A percentile compares a stretch with the other conserved stretches of the same genome.
phyloP scores from a whole-genome alignment of 495 filamentous ascomycete genomes.

The Penicillium manginii region DNA sequence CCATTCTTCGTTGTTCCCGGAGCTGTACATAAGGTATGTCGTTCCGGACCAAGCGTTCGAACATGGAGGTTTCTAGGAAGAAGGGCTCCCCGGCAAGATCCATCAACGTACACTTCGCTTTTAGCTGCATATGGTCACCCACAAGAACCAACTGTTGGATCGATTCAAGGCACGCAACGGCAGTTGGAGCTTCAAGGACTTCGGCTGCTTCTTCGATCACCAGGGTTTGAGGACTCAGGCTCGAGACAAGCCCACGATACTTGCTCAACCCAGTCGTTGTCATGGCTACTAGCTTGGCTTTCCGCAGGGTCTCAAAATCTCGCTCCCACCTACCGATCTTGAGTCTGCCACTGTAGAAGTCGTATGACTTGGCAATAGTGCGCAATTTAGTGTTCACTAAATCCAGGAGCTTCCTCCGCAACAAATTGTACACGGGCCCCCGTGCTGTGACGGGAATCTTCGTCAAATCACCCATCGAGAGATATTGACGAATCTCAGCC shows the following conservation, averaged over 20 bases:
- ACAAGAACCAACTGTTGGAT: constrained; percentile 76
- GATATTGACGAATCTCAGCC: constrained; percentile 14
- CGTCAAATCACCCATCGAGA: constrained; percentile 56
- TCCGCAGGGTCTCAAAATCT: constrained; percentile 51
- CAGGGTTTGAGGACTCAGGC: constrained; percentile 66
- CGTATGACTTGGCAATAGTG: constrained; percentile 45
- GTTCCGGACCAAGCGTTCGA: constrained; percentile 77
- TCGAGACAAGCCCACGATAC: constrained; percentile 74
- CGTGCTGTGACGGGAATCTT: constrained; percentile 55
- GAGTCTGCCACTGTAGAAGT: constrained; percentile 38
- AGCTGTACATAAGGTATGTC: constrained; percentile 64
- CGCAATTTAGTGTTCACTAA: constrained; percentile 48
- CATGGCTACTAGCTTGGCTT: constrained; percentile 68
- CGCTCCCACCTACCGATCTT: constrained; percentile 61
- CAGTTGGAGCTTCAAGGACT: constrained; percentile 67
- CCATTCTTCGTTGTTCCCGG: constrained; percentile 70
- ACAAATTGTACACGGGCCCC: constrained; percentile 61
- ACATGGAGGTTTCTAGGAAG: constrained; percentile 69
- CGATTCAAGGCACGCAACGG: constrained; percentile 65
- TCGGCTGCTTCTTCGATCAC: constrained; percentile 81
- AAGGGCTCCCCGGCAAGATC: constrained; percentile 61
- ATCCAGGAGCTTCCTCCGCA: constrained; percentile 50
- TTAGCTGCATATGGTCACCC: constrained; percentile 76
- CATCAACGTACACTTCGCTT: constrained; percentile 60
- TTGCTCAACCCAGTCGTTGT: constrained; percentile 89